Percentiles rank a stretch among this genome's conserved stretches.
Conservation (phyloP, 2,329 filamentous ascomycete species). For the Nemania sp. region DNA sequence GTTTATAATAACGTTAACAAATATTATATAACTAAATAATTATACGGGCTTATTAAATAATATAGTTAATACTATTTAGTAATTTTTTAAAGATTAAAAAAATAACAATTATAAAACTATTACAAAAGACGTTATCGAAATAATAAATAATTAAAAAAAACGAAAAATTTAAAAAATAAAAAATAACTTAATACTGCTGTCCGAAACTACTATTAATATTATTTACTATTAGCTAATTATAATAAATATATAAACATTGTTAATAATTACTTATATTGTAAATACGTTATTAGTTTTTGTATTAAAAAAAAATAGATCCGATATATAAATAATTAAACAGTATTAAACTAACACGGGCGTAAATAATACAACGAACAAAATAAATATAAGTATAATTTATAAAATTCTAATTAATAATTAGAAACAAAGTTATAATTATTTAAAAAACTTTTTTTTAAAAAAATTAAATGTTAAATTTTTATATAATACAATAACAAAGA, state of each 20-base stretch:
- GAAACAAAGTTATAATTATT: not conserved
- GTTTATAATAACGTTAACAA: not conserved
- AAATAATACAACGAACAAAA: not conserved
- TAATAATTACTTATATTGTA: constrained; percentile 1
- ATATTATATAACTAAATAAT: not conserved
- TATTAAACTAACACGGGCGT: not conserved
- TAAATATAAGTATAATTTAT: not conserved
- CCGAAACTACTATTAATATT: constrained; percentile 1
- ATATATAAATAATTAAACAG: not conserved
- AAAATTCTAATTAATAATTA: not conserved
- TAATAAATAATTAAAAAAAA: not conserved
- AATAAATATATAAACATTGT: not conserved
- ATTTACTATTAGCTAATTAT: not conserved
- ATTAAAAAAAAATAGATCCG: not conserved
- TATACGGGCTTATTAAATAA: constrained; percentile 1
- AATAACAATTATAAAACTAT: not conserved
- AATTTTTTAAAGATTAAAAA: not conserved
- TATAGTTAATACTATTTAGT: not conserved
- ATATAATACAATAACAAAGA: not conserved
- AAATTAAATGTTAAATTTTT: not conserved
- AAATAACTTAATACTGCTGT: not conserved
- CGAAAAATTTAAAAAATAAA: not conserved
- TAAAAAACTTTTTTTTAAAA: not conserved
- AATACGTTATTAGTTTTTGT: not conserved
- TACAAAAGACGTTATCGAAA: constrained; percentile 1